Evolutionary conservation across 2,329 filamentous ascomycete genomes (phyloP).

Genomic region (Sphaceloma murrayae): DNA sequence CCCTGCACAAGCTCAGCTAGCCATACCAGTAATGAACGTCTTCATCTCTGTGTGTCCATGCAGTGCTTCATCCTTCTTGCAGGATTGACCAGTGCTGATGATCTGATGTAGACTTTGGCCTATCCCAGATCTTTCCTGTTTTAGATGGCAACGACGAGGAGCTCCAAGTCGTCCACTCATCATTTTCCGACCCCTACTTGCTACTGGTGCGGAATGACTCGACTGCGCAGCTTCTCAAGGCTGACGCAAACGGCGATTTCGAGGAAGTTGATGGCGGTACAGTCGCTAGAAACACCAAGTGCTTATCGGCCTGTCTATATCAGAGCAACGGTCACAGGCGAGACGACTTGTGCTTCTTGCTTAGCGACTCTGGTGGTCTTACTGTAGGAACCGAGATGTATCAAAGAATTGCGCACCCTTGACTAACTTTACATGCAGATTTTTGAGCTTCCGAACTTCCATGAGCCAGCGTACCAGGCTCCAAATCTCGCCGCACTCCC

Average conservation of each 20-base stretch:
- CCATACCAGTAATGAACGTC: constrained; percentile 7
- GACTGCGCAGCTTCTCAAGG: constrained; percentile 67
- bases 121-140: constrained; percentile 87
- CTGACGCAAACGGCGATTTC: constrained; percentile 71
- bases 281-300: constrained; percentile 53
- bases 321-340: constrained; percentile 46
- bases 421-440: constrained; percentile 45
- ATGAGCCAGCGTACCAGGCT: constrained; percentile 60
- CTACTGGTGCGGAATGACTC: constrained; percentile 75
- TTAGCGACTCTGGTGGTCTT: constrained; percentile 65
- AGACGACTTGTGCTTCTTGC: constrained; percentile 62
- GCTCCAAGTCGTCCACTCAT: constrained; percentile 66
- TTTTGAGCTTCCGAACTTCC: constrained; percentile 65
- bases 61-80: too few relatives aligned
- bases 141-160: constrained; percentile 82
- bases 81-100: background rate
- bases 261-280: constrained; percentile 66
- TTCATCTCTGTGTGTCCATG: too few relatives aligned
- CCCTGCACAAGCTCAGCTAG: background rate
- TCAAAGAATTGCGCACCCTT: too few relatives aligned
- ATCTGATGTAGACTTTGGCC: constrained; percentile 56
- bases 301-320: constrained; percentile 78
- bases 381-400: too few relatives aligned
- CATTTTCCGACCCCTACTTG: constrained; percentile 78
- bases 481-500: constrained; percentile 72